Conservation (phyloP, 768 basidiomycete species). For the Psilocybe cubensis region DNA sequence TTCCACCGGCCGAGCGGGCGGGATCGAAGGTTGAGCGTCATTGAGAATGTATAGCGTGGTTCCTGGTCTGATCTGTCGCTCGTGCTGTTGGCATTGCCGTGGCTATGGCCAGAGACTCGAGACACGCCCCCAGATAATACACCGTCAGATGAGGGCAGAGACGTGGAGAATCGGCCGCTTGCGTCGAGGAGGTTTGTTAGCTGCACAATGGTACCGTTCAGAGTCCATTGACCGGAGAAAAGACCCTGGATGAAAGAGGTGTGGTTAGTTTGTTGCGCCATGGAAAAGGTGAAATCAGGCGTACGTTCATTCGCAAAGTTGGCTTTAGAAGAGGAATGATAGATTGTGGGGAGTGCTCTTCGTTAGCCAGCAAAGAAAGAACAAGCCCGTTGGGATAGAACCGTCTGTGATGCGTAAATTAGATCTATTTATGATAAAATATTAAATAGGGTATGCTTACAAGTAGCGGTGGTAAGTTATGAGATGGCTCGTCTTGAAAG, state of each 20-base stretch:
- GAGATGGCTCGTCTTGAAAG: constrained; percentile 69
- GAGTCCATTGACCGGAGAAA: constrained; percentile 70
- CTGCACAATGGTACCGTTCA: constrained; percentile 62
- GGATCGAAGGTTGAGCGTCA: constrained; percentile 72
- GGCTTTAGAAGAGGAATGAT: constrained; percentile 80
- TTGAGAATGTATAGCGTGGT: constrained; percentile 69
- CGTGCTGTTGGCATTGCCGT: no score
- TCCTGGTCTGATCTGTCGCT: constrained; percentile 16
- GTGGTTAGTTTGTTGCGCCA: not conserved
- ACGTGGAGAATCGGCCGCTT: constrained; percentile 36
- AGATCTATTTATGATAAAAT: not conserved
- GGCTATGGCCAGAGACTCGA: no score
- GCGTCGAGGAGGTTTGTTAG: constrained; percentile 70
- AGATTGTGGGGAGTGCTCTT: constrained; percentile 69
- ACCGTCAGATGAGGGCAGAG: constrained; percentile 3
- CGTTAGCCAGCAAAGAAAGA: constrained; percentile 83
- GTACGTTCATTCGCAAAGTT: constrained; percentile 76
- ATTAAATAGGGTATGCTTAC: constrained; percentile 41
- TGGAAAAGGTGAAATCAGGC: not conserved
- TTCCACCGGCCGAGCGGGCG: constrained; percentile 87
- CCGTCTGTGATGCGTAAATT: constrained; percentile 49
- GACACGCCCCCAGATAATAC: no score
- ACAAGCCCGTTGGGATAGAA: constrained; percentile 90
- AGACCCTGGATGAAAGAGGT: constrained; percentile 56
- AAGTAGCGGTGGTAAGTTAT: constrained; percentile 94